phyloP scores from a whole-genome alignment of 208 protist genomes.

The Trichomonas tenax region DNA sequence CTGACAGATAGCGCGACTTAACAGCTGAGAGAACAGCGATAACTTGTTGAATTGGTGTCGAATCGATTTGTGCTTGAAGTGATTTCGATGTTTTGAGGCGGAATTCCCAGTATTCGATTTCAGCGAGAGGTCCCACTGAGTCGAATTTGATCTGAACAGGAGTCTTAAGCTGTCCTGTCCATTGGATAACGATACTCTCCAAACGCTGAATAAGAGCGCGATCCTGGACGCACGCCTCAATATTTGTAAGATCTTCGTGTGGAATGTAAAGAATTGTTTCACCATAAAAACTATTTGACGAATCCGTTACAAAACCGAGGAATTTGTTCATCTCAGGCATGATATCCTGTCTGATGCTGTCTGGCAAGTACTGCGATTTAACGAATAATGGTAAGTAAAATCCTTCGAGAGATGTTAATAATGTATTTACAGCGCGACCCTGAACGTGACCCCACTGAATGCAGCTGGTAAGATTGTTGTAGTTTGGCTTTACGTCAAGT shows the following conservation, averaged over 20 bases:
- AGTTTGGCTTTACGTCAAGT: background rate
- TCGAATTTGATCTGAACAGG: background rate
- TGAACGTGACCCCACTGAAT: constrained; percentile 20
- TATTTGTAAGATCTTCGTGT: constrained; percentile 55
- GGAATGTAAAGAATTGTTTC: constrained; percentile 89
- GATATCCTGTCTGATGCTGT: background rate
- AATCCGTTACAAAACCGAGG: background rate
- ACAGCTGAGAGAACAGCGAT: background rate
- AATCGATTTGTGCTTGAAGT: constrained; percentile 4
- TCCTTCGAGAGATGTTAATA: background rate
- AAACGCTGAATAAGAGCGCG: constrained; percentile 83
- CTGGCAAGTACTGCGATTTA: constrained; percentile 6
- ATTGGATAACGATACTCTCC: constrained; percentile 86
- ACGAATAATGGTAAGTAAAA: background rate
- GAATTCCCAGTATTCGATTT: constrained; percentile 21
- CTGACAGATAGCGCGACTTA: background rate
- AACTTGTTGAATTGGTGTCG: background rate
- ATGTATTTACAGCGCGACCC: background rate
- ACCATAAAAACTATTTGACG: background rate
- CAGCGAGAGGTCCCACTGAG: background rate
- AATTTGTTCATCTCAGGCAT: constrained; percentile 20
- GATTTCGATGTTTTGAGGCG: background rate
- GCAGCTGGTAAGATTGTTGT: background rate
- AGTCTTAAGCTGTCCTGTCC: constrained; percentile 86
- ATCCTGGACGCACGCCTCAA: constrained; percentile 50